These are phyloP conservation scores for Trichoderma atroviride DNA, from an alignment of 2,329 filamentous ascomycete species.

Conservation along the genomic window DNA sequence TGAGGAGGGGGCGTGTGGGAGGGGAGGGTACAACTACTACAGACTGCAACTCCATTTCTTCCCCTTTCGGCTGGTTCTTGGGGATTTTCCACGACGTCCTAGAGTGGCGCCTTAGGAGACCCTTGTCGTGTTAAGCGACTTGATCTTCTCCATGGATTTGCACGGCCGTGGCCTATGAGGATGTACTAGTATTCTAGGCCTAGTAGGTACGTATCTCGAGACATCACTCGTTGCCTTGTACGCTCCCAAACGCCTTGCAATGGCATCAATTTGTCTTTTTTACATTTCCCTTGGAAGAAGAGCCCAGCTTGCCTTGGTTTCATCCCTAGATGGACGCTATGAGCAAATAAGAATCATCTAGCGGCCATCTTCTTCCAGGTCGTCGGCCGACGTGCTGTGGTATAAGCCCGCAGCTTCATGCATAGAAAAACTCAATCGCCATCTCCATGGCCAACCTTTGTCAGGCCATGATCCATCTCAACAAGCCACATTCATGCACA, in stretches of 20 bases:
- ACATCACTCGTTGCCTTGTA: neutral
- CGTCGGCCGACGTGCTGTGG: conserved; percentile 1
- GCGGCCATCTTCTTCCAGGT: neutral
- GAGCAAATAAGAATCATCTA: neutral
- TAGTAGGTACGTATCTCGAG: neutral
- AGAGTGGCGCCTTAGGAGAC: neutral
- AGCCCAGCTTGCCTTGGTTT: neutral
- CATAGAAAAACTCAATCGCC: conserved; percentile 13
- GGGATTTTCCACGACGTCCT: neutral
- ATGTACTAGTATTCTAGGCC: neutral
- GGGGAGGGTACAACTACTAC: neutral
- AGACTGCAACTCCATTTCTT: neutral
- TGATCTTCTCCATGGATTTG: neutral
- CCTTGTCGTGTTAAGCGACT: neutral
- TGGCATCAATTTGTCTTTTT: neutral
- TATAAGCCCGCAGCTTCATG: neutral
- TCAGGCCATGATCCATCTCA: neutral
- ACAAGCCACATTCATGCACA: conserved; percentile 13
- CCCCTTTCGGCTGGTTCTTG: conserved; percentile 22
- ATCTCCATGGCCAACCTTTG: neutral
- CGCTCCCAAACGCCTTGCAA: neutral
- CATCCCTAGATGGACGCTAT: neutral
- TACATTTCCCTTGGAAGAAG: neutral
- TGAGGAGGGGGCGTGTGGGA: conserved; percentile 22
- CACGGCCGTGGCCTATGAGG: neutral